These are phyloP conservation scores for Penicillium frequentans DNA, from an alignment of 2,329 filamentous ascomycete species.

Conservation along the genomic window DNA sequence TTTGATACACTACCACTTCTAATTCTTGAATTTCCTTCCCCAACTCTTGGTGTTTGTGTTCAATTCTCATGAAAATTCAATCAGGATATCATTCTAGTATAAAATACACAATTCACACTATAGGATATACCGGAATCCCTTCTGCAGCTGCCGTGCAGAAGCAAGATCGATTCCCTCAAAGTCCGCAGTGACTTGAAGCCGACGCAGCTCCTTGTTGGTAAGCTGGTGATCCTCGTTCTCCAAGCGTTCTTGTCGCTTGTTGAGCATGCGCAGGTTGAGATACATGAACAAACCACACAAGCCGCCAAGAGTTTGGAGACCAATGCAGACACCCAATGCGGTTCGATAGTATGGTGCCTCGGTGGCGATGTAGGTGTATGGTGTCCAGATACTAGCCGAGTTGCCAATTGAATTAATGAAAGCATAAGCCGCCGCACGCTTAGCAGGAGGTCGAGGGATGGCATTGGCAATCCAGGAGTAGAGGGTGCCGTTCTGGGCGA, in stretches of 20 bases:
- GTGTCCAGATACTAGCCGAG: conserved; percentile 54
- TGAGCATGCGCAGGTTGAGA: conserved; percentile 46
- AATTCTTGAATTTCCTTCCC: background rate
- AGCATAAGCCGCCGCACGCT: conserved; percentile 56
- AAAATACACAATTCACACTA: conserved; percentile 18
- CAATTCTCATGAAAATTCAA: background rate
- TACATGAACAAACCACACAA: conserved; percentile 39
- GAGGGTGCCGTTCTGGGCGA: conserved; percentile 40
- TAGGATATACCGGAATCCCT: conserved; percentile 56
- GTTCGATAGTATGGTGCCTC: conserved; percentile 43
- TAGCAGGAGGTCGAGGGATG: conserved; percentile 54
- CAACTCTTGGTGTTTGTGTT: background rate
- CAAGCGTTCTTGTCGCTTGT: conserved; percentile 51
- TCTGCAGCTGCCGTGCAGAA: conserved; percentile 52
- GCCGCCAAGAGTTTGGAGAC: conserved; percentile 37
- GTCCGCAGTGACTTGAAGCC: conserved; percentile 52
- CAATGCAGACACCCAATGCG: conserved; percentile 46
- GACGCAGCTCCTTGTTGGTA: conserved; percentile 48
- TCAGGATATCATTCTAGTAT: background rate
- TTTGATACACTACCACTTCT: background rate
- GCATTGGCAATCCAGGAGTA: conserved; percentile 49
- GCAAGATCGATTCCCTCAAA: conserved; percentile 53
- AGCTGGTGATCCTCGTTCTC: conserved; percentile 50
- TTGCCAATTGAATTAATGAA: conserved; percentile 59
- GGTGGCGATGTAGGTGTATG: conserved; percentile 47